Evolutionary conservation across 495 filamentous ascomycete species (phyloP).

Genomic region (Polyplosphaeria fusca): DNA sequence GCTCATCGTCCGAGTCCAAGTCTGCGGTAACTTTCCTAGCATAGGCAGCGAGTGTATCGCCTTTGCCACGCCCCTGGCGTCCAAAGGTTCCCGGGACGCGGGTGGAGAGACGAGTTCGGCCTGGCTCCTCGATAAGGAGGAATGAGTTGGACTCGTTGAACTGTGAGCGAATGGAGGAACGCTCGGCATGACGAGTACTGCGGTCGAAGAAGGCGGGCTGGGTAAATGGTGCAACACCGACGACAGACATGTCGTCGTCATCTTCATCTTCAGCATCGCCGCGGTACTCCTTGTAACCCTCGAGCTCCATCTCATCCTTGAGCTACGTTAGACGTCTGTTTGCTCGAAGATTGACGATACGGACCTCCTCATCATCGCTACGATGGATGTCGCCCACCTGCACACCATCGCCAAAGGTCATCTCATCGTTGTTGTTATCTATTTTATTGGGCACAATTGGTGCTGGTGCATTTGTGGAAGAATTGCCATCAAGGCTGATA

Average conservation of each 20-base stretch:
- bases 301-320: background rate
- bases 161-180: slow-evolving; percentile 6
- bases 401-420: too few relatives aligned
- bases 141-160: slow-evolving; percentile 1
- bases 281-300: background rate
- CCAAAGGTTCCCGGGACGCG: slow-evolving; percentile 5
- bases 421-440: too few relatives aligned
- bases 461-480: too few relatives aligned
- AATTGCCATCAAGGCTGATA: too few relatives aligned
- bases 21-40: slow-evolving; percentile 34
- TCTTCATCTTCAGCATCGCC: background rate
- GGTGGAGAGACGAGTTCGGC: background rate
- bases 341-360: too few relatives aligned
- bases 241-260: background rate
- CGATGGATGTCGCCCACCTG: too few relatives aligned
- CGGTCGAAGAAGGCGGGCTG: slow-evolving; percentile 5
- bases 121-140: slow-evolving; percentile 4
- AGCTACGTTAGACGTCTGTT: too few relatives aligned
- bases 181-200: slow-evolving; percentile 4
- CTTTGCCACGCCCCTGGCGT: background rate
- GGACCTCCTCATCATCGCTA: too few relatives aligned
- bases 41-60: slow-evolving; percentile 5
- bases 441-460: too few relatives aligned
- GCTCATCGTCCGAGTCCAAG: slow-evolving; percentile 41
- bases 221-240: background rate